Evolutionary conservation across 208 protist genomes (phyloP).

Genomic region (Trypanosomatidae sp.): DNA sequence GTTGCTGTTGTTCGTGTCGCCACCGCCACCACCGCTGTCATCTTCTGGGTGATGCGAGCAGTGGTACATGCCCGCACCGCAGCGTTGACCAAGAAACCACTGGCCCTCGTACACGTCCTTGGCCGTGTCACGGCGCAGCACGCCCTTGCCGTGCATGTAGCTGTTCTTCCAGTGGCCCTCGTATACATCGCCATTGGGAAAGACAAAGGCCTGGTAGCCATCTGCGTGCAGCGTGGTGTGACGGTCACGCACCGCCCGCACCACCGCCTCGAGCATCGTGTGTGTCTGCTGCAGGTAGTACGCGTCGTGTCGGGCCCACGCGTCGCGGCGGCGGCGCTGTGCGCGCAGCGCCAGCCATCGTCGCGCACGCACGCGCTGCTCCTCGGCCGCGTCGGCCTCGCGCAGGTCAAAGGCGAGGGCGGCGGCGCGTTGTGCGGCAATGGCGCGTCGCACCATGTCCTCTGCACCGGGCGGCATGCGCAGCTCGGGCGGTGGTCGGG

Average conservation of each 20-base stretch:
- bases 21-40: no score
- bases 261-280: slow-evolving; percentile 30
- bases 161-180: slow-evolving; percentile 84
- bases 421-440: slow-evolving; percentile 28
- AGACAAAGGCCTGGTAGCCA: slow-evolving; percentile 71
- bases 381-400: slow-evolving; percentile 11
- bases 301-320: slow-evolving; percentile 21
- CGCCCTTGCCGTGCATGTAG: slow-evolving; percentile 72
- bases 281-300: slow-evolving; percentile 15
- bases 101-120: slow-evolving; percentile 81
- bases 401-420: slow-evolving; percentile 16
- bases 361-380: slow-evolving; percentile 20
- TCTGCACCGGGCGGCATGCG: slow-evolving; percentile 20
- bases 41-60: slow-evolving; percentile 8
- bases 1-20: no score
- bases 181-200: slow-evolving; percentile 76
- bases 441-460: slow-evolving; percentile 20
- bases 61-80: slow-evolving; percentile 51
- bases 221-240: slow-evolving; percentile 38
- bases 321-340: slow-evolving; percentile 36
- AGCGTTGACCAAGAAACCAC: slow-evolving; percentile 73
- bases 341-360: slow-evolving; percentile 21
- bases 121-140: slow-evolving; percentile 18
- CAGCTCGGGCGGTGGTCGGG: no score
- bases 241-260: slow-evolving; percentile 38